These are phyloP conservation scores for Aureobasidium sp. DNA, from an alignment of 2,329 filamentous ascomycete species.

Conservation along the genomic window DNA sequence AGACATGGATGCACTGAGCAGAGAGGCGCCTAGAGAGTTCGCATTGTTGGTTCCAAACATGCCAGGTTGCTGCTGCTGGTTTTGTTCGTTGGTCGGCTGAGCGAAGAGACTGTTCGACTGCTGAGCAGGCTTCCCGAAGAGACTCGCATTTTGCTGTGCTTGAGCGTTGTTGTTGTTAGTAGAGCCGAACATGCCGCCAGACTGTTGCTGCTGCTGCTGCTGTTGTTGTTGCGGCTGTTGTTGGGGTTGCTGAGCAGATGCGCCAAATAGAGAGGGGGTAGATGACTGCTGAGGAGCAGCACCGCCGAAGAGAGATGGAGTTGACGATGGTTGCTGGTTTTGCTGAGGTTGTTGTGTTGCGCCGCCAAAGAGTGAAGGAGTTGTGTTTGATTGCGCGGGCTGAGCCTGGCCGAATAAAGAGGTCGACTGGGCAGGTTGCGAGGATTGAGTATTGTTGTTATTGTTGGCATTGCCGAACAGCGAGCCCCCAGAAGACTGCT, in stretches of 20 bases:
- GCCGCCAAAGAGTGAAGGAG: slow-evolving; percentile 33
- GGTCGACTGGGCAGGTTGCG: slow-evolving; percentile 16
- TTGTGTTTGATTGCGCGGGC: neutral
- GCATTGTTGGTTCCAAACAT: slow-evolving; percentile 20
- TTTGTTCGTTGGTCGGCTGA: slow-evolving; percentile 15
- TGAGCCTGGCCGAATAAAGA: slow-evolving; percentile 11
- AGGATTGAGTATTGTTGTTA: slow-evolving; percentile 11
- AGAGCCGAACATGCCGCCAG: slow-evolving; percentile 21
- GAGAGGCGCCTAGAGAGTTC: slow-evolving; percentile 16
- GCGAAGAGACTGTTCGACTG: slow-evolving; percentile 28
- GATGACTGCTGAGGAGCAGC: slow-evolving; percentile 11
- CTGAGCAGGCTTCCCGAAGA: slow-evolving; percentile 16
- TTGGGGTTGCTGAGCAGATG: slow-evolving; percentile 9
- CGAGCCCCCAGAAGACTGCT: neutral
- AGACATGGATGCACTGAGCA: slow-evolving; percentile 10
- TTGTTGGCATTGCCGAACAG: neutral
- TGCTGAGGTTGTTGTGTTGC: slow-evolving; percentile 13
- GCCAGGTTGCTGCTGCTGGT: slow-evolving; percentile 25
- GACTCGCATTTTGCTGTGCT: slow-evolving; percentile 17
- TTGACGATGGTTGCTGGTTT: slow-evolving; percentile 20
- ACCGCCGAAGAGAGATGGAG: slow-evolving; percentile 19
- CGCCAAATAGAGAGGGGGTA: slow-evolving; percentile 16
- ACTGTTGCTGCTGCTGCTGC: slow-evolving; percentile 22
- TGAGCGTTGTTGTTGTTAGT: slow-evolving; percentile 16
- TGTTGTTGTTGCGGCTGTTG: slow-evolving; percentile 18